phyloP scores from a whole-genome alignment of 495 filamentous ascomycete genomes.

The Penicillium lividum region DNA sequence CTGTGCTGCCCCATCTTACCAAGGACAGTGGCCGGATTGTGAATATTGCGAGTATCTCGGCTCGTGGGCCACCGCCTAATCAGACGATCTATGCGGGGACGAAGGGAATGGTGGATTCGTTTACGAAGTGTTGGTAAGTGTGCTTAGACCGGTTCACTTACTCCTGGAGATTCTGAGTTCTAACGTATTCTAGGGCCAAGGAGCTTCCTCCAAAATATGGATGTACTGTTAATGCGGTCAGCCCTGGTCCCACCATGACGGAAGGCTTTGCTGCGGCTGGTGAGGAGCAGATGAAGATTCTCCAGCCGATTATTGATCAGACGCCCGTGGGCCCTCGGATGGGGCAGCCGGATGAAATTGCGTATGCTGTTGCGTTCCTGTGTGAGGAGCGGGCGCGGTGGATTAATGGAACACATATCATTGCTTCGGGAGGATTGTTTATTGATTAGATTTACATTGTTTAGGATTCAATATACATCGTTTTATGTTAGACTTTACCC shows the following conservation, averaged over 20 bases:
- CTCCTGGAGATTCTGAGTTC: not conserved
- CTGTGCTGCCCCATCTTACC: conserved; percentile 29
- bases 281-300: conserved; percentile 36
- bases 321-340: conserved; percentile 39
- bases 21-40: conserved; percentile 28
- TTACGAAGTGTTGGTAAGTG: conserved; percentile 39
- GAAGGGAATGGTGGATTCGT: conserved; percentile 35
- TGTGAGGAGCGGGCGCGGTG: conserved; percentile 40
- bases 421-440: conserved; percentile 38
- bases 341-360: conserved; percentile 41
- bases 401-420: conserved; percentile 41
- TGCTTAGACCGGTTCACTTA: not conserved
- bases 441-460: conserved; percentile 16
- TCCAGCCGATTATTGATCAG: conserved; percentile 39
- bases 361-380: conserved; percentile 39
- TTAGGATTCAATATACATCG: not conserved
- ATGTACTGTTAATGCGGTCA: conserved; percentile 36
- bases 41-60: conserved; percentile 28
- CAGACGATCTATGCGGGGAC: conserved; percentile 32
- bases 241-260: conserved; percentile 35
- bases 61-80: conserved; percentile 24
- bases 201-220: conserved; percentile 33
- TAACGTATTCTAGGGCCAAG: conserved; percentile 21
- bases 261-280: conserved; percentile 36
- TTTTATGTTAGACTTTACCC: no score